A percentile compares a stretch with the other conserved stretches of the same genome.
These are phyloP conservation scores for Corynascus novoguineensis DNA, from an alignment of 495 filamentous ascomycete genomes.

Conservation along the genomic window DNA sequence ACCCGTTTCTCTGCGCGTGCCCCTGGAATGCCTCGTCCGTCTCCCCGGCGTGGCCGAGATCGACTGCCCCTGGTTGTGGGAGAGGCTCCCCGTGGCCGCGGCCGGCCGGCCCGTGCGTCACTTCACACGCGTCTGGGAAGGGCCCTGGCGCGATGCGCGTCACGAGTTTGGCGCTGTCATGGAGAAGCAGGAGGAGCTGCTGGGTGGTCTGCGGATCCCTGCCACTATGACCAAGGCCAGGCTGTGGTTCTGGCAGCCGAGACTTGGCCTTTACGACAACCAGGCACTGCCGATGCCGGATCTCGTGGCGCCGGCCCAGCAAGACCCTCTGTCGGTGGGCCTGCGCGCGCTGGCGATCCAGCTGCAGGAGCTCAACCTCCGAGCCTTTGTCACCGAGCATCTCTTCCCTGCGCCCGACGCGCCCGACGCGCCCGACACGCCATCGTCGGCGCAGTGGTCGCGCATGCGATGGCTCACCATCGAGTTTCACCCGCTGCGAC, in stretches of 20 bases:
- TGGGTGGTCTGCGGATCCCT: conserved; percentile 8
- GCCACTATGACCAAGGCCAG: conserved; percentile 17
- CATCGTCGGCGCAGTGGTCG: background rate
- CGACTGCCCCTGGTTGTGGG: conserved; percentile 26
- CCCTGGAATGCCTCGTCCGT: conserved; percentile 18
- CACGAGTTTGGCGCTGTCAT: conserved; percentile 22
- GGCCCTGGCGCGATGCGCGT: conserved; percentile 26
- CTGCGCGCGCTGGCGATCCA: conserved; percentile 19
- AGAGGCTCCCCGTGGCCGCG: conserved; percentile 21
- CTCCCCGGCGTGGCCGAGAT: conserved; percentile 19
- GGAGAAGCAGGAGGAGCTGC: background rate
- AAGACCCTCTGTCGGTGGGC: conserved; percentile 26
- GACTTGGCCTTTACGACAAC: conserved; percentile 12
- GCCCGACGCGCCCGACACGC: too few relatives aligned
- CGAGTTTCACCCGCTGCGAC: conserved; percentile 8
- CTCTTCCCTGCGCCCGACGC: conserved; percentile 2
- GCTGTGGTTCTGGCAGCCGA: conserved; percentile 26
- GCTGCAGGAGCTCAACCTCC: conserved; percentile 20
- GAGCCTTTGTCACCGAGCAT: conserved; percentile 1
- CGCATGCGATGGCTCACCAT: background rate
- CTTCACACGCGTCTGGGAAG: conserved; percentile 24
- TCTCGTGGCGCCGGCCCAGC: conserved; percentile 17
- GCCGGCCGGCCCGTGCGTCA: conserved; percentile 15
- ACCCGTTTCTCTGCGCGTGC: background rate
- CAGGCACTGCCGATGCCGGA: conserved; percentile 23